Evolutionary conservation across 805 yeast genomes (phyloP), one percentile per base, ranked within the genome.

Genomic region (Tetrapisispora iriomotensis): DNA sequence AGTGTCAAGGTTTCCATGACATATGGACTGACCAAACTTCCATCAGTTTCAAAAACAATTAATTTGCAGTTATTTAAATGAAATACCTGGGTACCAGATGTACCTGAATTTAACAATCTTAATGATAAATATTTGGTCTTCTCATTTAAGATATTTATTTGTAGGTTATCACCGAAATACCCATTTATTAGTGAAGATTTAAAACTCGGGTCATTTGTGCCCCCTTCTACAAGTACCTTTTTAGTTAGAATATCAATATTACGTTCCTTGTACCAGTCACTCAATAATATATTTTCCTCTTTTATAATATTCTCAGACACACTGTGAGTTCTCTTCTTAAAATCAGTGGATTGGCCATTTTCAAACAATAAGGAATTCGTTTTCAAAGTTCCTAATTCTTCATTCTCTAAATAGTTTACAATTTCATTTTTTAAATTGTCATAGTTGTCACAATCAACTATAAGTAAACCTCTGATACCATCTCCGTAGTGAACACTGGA

Each of bases 241-340:
- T 45, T 67, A 19, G 53, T 53, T 14, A 54, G 49, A n/a, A 61
- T 62, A 13, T 69, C 67, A 24, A 71, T 71, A 34, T 50, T 46
- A 42, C 54, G 47, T 6, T 45, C 60, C 48, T 77, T 79, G 54
- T 80, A 82, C 71, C 79, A 74, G 47, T 82, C 92, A 40, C 75
- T 56, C 8, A 82, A 47, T 2, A 77, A 65, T 8, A 67, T 58
- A 36, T 71, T 66, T 45, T 78, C 79, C 45, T 77, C 73, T 50
- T 78, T 84, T 40, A 64, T 75, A 22, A 32, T 23, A 7, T 32
- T 6, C 8, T 22, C 15, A 14, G 5, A 32, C 3, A 9, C 17
- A 13, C n/a, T n/a, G n/a, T n/a, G n/a, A n/a, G n/a, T n/a, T n/a
- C n/a, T n/a, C n/a, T n/a, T n/a, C n/a, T n/a, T n/a, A n/a, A n/a